Base-by-base conservation (phyloP, 176 grass and related monocot genomes). In the Cocos nucifera region DNA sequence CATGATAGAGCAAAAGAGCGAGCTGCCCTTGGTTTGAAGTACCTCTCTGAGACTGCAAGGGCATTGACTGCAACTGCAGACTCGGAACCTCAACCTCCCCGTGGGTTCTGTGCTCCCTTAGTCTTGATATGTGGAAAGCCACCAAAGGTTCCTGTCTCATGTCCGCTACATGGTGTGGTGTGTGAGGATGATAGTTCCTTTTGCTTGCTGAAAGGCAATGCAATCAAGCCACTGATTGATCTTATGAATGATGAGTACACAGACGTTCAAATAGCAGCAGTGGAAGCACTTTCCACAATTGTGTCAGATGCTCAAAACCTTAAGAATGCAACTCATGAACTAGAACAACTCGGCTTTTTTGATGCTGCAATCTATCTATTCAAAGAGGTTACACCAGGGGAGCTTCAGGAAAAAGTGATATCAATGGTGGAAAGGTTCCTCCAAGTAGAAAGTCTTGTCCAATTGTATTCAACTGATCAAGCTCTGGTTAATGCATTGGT, bases 131-230 rank as follows among this genome's bases (percentile, higher is more conserved):
- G 50, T 15, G 50, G 63, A 24, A 66, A 19, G 14, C 23, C 39
- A 15, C 22, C 20, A 53, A 66, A 54, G 63, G 63, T 29, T 53
- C 63, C 63, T 53, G 24, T 66, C 22, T 53, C 50, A 18, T 66
- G 63, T 18, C 63, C 63, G 10, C 49, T 66, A 28, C 63, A 66
- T 15, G 26, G 23, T 53, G 49, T 19, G 53, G 48, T 50, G 17
- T 66, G 63, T 49, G 63, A 66, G 3, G 44, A 54, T 23, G 6
- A 28, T 4, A 66, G 27, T 9, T 66, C 63, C 19, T 66, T 66
- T 66, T 66, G 63, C 17, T 66, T 66, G 12, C 7, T 66, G 23
- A 66, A 66, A 66, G 63, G 63, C 54, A 32, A 66, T 54, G 63
- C 63, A 30, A 53, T 66, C 49, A 54, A 66, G 50, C 49, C 49